Conservation (phyloP, 805 yeast genomes). For the Ogataea populi-albae region DNA sequence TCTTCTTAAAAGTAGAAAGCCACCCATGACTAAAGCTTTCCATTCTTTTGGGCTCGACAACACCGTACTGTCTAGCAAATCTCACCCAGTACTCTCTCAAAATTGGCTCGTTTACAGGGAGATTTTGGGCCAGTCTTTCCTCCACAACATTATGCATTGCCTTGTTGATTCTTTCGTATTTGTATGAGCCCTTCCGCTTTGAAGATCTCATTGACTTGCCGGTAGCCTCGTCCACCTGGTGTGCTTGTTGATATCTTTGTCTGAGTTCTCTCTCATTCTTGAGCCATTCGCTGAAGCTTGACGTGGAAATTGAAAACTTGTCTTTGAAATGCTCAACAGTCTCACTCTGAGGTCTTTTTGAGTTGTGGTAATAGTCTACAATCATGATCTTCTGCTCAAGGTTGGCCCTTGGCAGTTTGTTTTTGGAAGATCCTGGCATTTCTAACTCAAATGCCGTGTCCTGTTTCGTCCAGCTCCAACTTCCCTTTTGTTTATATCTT, state of each 20-base stretch:
- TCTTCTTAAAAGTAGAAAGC: conserved; percentile 57
- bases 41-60: conserved; percentile 56
- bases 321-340: conserved; percentile 52
- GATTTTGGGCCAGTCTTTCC: conserved; percentile 39
- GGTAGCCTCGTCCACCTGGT: conserved; percentile 20
- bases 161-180: conserved; percentile 54
- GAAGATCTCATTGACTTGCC: conserved; percentile 29
- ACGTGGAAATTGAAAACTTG: conserved; percentile 53
- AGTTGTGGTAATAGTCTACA: conserved; percentile 46
- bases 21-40: conserved; percentile 60
- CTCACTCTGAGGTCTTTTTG: conserved; percentile 53
- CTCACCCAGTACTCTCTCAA: conserved; percentile 55
- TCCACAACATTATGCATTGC: conserved; percentile 58
- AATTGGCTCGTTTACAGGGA: conserved; percentile 53
- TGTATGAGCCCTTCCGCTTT: conserved; percentile 47
- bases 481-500: too few relatives aligned
- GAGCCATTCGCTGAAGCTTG: conserved; percentile 60
- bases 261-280: conserved; percentile 51
- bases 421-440: conserved; percentile 10
- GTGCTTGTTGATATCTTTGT: conserved; percentile 39
- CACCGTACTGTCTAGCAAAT: conserved; percentile 54
- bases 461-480: too few relatives aligned
- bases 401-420: conserved; percentile 47
- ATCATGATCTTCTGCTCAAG: conserved; percentile 58
- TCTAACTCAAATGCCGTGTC: too few relatives aligned